Evolutionary conservation across 2,329 filamentous ascomycete genomes (phyloP).

Genomic region (Colletotrichum agaves): DNA sequence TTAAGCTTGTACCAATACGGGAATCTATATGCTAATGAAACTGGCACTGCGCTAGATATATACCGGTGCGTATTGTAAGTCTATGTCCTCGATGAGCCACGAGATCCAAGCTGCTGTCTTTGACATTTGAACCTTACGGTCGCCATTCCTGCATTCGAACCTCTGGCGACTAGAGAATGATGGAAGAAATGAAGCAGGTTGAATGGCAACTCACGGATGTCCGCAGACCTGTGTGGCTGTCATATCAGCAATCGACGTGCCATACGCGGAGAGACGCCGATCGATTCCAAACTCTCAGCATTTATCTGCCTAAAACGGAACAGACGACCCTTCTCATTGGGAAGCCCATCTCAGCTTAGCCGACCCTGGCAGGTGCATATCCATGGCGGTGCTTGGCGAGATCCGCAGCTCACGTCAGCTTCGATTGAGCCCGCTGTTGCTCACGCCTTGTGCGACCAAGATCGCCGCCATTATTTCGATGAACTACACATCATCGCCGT

Average conservation of each 20-base stretch:
- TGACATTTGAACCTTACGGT: too few relatives aligned
- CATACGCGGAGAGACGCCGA: not conserved
- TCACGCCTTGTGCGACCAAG: not conserved
- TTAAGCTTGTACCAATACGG: too few relatives aligned
- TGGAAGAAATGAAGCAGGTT: too few relatives aligned
- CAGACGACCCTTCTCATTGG: not conserved
- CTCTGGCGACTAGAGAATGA: too few relatives aligned
- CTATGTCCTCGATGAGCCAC: too few relatives aligned
- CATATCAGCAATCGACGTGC: not conserved
- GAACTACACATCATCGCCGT: not conserved
- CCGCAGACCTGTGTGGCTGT: not conserved
- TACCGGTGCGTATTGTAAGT: too few relatives aligned
- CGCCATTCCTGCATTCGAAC: too few relatives aligned
- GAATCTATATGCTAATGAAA: too few relatives aligned
- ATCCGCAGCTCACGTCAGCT: not conserved
- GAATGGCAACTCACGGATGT: not conserved
- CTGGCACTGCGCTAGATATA: too few relatives aligned
- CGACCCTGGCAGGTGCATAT: slow-evolving; percentile 2
- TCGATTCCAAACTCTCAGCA: not conserved
- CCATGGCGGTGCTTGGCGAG: slow-evolving; percentile 2
- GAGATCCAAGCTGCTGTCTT: too few relatives aligned
- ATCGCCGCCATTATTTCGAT: not conserved
- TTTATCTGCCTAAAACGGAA: not conserved
- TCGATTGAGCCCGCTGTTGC: slow-evolving; percentile 8
- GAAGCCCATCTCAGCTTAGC: not conserved